A percentile compares a stretch with the other conserved stretches of the same genome.
Conservation (phyloP, 768 basidiomycete genomes). For the Russula earlei region DNA sequence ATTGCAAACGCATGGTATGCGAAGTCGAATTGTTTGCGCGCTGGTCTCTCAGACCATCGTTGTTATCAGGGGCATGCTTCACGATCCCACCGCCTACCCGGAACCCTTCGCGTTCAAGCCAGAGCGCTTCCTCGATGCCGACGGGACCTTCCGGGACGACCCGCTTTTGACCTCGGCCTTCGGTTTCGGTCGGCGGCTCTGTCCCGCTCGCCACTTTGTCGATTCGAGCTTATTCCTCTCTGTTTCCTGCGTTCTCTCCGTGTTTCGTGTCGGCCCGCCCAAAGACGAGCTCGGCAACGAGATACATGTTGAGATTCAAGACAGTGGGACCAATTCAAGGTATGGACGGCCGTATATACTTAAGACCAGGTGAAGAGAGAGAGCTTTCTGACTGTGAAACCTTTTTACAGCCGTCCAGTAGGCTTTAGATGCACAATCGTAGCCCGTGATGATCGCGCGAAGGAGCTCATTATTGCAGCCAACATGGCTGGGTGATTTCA, state of each 20-base stretch:
- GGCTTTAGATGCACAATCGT: background rate
- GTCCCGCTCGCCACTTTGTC: conserved; percentile 20
- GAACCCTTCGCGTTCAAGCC: conserved; percentile 22
- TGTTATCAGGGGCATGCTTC: conserved; percentile 8
- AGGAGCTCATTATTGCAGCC: background rate
- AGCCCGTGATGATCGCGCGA: background rate
- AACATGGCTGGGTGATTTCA: background rate
- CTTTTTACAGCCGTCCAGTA: background rate
- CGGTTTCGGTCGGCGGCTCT: conserved; percentile 21
- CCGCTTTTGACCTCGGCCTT: conserved; percentile 23
- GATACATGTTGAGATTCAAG: background rate
- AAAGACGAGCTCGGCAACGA: conserved; percentile 1
- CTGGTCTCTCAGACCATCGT: background rate
- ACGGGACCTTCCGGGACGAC: conserved; percentile 24
- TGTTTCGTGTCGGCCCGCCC: background rate
- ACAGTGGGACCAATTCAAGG: background rate
- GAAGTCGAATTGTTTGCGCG: too few relatives aligned
- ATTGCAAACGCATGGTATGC: conserved; percentile 2
- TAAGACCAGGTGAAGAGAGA: background rate
- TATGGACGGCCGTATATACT: background rate
- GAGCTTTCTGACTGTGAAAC: background rate
- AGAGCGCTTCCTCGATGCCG: conserved; percentile 16
- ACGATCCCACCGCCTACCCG: conserved; percentile 20
- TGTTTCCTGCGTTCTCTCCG: conserved; percentile 3
- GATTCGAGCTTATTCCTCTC: conserved; percentile 13